phyloP scores from a whole-genome alignment of 495 filamentous ascomycete species.

The Lasiosphaeris hirsuta region DNA sequence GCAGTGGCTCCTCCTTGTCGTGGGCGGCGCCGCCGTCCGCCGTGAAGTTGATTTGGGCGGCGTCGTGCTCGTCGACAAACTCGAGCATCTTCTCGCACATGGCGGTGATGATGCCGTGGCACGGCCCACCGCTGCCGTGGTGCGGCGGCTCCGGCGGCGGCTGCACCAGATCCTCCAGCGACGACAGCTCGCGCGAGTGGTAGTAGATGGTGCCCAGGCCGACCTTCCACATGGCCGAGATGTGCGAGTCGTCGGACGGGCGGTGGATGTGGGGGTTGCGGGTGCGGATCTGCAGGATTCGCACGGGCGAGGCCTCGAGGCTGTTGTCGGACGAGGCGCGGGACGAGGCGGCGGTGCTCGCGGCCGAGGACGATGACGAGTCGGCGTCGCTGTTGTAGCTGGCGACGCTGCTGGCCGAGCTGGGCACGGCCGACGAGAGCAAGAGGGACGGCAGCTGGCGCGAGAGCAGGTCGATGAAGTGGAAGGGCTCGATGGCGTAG shows the following conservation, averaged over 20 bases:
- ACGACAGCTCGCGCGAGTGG: constrained; percentile 3
- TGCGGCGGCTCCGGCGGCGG: too few relatives aligned
- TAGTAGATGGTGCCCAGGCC: constrained; percentile 29
- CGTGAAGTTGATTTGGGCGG: too few relatives aligned
- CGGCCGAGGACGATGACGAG: neutral
- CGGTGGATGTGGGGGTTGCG: constrained; percentile 28
- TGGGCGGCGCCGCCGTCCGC: too few relatives aligned
- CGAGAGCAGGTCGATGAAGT: constrained; percentile 26
- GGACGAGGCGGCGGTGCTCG: neutral
- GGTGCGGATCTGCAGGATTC: constrained; percentile 27
- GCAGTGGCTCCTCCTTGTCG: neutral
- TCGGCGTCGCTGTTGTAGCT: neutral
- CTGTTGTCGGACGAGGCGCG: neutral
- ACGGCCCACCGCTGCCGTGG: neutral
- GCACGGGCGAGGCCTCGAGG: constrained; percentile 8
- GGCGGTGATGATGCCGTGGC: neutral
- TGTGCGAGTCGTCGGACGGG: constrained; percentile 19
- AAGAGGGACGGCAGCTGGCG: neutral
- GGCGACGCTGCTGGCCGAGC: neutral
- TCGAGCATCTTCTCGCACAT: constrained; percentile 3
- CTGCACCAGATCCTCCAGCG: neutral
- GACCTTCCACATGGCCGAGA: constrained; percentile 22
- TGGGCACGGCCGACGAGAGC: neutral
- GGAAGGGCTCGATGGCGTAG: constrained; percentile 35
- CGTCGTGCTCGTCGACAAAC: neutral